Evolutionary conservation across 1,284 basidiomycete genomes (phyloP).

Genomic region (Testicularia cyperi): DNA sequence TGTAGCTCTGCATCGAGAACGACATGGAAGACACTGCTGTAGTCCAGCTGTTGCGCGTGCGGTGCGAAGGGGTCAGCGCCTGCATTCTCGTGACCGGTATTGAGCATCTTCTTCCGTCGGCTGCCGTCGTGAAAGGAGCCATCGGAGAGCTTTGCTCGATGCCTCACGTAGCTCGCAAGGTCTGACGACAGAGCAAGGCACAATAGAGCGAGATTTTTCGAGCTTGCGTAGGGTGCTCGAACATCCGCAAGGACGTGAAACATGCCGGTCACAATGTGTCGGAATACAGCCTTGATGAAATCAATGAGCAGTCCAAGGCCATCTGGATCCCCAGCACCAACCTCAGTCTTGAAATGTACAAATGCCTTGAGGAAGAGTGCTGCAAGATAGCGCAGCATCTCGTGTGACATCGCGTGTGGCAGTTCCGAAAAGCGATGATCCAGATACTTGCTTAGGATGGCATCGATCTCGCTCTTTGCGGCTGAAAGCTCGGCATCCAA

Average conservation of each 20-base stretch:
- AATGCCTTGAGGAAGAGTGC: neutral
- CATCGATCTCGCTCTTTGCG: neutral
- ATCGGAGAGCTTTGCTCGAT: no score
- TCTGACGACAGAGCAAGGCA: slow-evolving; percentile 9
- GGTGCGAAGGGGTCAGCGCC: no score
- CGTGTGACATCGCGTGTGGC: neutral
- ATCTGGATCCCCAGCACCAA: no score
- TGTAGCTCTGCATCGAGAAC: slow-evolving; percentile 20
- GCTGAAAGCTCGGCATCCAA: no score
- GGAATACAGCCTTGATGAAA: neutral
- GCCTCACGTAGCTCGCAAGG: slow-evolving; percentile 3
- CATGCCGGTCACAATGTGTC: slow-evolving; percentile 26
- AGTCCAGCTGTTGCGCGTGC: no score
- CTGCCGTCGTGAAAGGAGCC: no score
- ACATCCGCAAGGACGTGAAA: slow-evolving; percentile 21
- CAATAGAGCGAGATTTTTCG: slow-evolving; percentile 9
- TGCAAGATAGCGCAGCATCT: neutral
- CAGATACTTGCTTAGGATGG: neutral
- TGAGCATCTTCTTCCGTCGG: no score
- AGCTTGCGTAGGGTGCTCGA: slow-evolving; percentile 7
- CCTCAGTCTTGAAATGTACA: no score
- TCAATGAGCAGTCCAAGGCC: no score
- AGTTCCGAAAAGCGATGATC: neutral
- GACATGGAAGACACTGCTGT: no score
- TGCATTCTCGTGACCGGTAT: no score